Base-by-base conservation (phyloP, 345 rosid species). In the Bretschneidera sinensis region DNA sequence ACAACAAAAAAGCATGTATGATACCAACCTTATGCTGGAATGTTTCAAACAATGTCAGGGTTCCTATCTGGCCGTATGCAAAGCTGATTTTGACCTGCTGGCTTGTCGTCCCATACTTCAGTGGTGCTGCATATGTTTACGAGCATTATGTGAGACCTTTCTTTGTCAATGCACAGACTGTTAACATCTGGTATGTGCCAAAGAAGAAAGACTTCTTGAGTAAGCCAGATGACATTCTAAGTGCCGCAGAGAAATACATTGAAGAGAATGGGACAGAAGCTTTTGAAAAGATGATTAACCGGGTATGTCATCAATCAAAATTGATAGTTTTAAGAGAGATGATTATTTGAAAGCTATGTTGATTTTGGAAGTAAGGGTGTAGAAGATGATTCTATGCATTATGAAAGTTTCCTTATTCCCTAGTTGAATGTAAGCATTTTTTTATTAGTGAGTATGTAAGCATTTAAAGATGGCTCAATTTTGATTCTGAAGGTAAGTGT, bases 181-280 rank as follows among this genome's bases (percentile, higher is more conserved):
- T 94, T 66, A 94, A 94, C 55, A 85, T 94, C 61, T 91, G 97
- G 99, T 91, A 94, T 76, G 81, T 88, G 43, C 97, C 97, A 0
- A 86, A 78, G 79, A 86, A 80, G 88, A 80, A 82, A 74, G 96
- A 86, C 35, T 4, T 62, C 66, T 78, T 78, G 60, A 74, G 83
- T 50, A 74, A 79, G 74, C 79, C 61, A 47, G 97, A 86, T 57
- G 97, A 94, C 65, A 75, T 94, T 51, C 74, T 94, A 48, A 81
- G 92, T 0, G 96, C 91, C n/a, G 99, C 99, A 4, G 89, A 91
- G 80, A 82, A 73, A 43, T 91, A 86, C 74, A 90, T 87, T 8
- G 81, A 81, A 50, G 87, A 90, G 77, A 81, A 94, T 62, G 97
- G 97, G n/a, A 81, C 96, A 31, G 83, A 83, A 57, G 97, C 85